These are phyloP conservation scores for Fusarium hainanense DNA, from an alignment of 2,329 filamentous ascomycete genomes.

Conservation along the genomic window DNA sequence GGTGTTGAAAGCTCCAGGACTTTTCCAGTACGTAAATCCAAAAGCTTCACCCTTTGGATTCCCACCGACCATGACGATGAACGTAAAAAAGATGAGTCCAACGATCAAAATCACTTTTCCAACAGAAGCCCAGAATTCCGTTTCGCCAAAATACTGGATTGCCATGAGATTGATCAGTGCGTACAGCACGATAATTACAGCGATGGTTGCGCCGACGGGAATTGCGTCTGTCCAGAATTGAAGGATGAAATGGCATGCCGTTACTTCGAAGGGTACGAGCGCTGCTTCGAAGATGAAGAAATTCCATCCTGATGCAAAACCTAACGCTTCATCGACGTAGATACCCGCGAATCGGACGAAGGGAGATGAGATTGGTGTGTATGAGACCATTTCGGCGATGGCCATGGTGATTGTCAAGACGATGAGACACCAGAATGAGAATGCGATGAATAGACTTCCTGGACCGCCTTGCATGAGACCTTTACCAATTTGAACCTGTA, in stretches of 20 bases:
- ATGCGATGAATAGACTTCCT: slow-evolving; percentile 67
- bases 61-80: slow-evolving; percentile 84
- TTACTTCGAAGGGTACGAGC: slow-evolving; percentile 75
- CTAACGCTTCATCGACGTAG: slow-evolving; percentile 80
- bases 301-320: slow-evolving; percentile 79
- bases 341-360: slow-evolving; percentile 82
- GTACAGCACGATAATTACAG: slow-evolving; percentile 61
- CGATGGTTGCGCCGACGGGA: slow-evolving; percentile 70
- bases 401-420: slow-evolving; percentile 69
- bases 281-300: slow-evolving; percentile 78
- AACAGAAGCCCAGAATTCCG: slow-evolving; percentile 79
- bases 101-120: slow-evolving; percentile 79
- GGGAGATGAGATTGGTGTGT: slow-evolving; percentile 79
- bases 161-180: slow-evolving; percentile 75
- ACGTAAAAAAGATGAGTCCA: slow-evolving; percentile 79
- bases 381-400: slow-evolving; percentile 82
- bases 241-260: slow-evolving; percentile 71
- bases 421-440: slow-evolving; percentile 70
- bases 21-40: slow-evolving; percentile 75
- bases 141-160: slow-evolving; percentile 79
- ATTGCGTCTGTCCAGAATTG: slow-evolving; percentile 71
- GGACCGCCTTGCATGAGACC: slow-evolving; percentile 70
- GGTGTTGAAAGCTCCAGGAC: slow-evolving; percentile 77
- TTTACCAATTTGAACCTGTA: slow-evolving; percentile 65
- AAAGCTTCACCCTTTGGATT: slow-evolving; percentile 79